Evolutionary conservation across 768 basidiomycete genomes (phyloP).

Genomic region (Lactifluus piperatus): DNA sequence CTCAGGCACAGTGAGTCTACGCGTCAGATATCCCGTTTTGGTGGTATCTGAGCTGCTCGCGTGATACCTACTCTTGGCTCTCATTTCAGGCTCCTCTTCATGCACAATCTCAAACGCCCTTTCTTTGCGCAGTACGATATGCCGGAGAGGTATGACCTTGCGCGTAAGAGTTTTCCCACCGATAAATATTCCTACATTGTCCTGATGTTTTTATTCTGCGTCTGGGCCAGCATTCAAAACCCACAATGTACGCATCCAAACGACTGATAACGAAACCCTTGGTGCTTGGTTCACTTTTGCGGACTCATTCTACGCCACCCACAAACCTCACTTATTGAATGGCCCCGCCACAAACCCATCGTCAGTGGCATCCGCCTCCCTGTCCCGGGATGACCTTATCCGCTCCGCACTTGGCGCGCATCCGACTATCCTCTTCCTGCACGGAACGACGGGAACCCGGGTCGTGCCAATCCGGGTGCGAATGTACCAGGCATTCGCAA

Average conservation of each 20-base stretch:
- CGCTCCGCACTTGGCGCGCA: conserved; percentile 42
- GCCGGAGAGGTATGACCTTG: conserved; percentile 75
- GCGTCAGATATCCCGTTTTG: neutral
- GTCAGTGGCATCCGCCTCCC: neutral
- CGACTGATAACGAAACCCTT: conserved; percentile 67
- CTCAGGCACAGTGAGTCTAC: conserved; percentile 59
- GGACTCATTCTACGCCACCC: conserved; percentile 42
- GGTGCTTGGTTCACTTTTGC: conserved; percentile 88
- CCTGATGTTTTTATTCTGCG: neutral
- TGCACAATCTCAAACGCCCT: conserved; percentile 61
- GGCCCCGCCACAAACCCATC: conserved; percentile 29
- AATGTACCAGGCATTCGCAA: conserved; percentile 56
- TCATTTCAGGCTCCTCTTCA: conserved; percentile 41
- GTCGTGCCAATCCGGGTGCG: conserved; percentile 56
- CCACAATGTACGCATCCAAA: conserved; percentile 58
- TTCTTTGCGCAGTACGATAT: conserved; percentile 51
- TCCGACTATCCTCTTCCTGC: conserved; percentile 80
- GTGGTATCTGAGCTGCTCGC: neutral
- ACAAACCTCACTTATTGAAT: conserved; percentile 28
- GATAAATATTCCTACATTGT: too few relatives aligned
- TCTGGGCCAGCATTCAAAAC: conserved; percentile 39
- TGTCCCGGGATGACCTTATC: conserved; percentile 32
- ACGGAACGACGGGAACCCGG: conserved; percentile 86
- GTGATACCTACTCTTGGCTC: conserved; percentile 26
- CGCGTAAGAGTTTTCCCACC: conserved; percentile 43